These are phyloP conservation scores for Bjerkandera adusta DNA, from an alignment of 1,284 basidiomycete species.

Conservation along the genomic window DNA sequence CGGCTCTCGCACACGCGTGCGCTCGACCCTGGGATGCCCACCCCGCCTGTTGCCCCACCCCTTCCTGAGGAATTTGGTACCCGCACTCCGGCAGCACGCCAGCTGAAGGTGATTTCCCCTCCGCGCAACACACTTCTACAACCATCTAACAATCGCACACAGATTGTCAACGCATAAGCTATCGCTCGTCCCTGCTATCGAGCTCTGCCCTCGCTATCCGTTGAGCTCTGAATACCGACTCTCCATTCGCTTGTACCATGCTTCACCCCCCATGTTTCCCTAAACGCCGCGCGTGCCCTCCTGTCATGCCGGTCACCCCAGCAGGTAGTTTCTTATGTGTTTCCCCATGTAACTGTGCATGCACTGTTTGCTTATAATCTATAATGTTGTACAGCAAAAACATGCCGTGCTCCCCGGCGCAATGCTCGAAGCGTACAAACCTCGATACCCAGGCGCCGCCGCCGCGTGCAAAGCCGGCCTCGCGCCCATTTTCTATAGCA, in stretches of 20 bases:
- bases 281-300: background rate
- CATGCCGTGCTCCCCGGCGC: no score
- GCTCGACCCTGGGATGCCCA: slow-evolving; percentile 23
- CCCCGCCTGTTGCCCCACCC: slow-evolving; percentile 18
- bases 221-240: slow-evolving; percentile 1
- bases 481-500: no score
- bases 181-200: background rate
- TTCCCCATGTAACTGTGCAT: no score
- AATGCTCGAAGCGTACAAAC: no score
- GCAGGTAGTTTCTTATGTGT: slow-evolving; percentile 5
- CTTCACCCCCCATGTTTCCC: background rate
- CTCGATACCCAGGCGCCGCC: no score
- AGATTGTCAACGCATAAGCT: slow-evolving; percentile 18
- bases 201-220: slow-evolving; percentile 1
- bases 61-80: slow-evolving; percentile 27
- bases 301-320: slow-evolving; percentile 11
- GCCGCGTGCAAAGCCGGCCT: no score
- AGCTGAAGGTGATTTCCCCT: slow-evolving; percentile 21
- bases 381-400: no score
- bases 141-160: slow-evolving; percentile 9
- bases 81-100: slow-evolving; percentile 18
- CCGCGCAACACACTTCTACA: background rate
- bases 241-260: background rate
- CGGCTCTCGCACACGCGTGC: slow-evolving; percentile 18
- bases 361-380: no score